These are phyloP conservation scores for Pythium insidiosum DNA, from an alignment of 352 stramenopile species.

Conservation along the genomic window DNA sequence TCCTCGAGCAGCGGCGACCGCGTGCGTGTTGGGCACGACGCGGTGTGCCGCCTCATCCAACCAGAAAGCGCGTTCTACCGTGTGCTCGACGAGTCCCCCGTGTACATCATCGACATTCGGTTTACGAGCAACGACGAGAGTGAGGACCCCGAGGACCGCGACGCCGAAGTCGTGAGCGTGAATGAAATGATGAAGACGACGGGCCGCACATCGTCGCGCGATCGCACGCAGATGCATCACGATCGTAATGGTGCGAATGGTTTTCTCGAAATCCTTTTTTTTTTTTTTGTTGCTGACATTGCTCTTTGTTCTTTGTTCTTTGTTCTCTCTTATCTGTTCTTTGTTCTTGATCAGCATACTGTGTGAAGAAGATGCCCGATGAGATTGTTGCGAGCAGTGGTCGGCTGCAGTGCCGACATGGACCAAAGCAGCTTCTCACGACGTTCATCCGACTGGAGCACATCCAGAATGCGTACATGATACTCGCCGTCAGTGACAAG, in stretches of 20 bases:
- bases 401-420: slow-evolving; percentile 48
- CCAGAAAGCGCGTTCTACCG: slow-evolving; percentile 56
- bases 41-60: slow-evolving; percentile 15
- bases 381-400: slow-evolving; percentile 57
- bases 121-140: not conserved
- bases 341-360: slow-evolving; percentile 46
- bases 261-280: not conserved
- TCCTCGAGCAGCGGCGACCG: slow-evolving; percentile 8
- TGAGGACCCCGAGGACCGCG: not conserved
- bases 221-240: slow-evolving; percentile 17
- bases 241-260: slow-evolving; percentile 32
- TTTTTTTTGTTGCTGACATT: not conserved
- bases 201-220: slow-evolving; percentile 14
- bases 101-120: slow-evolving; percentile 44
- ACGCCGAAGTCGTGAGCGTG: slow-evolving; percentile 30
- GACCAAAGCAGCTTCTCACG: slow-evolving; percentile 38
- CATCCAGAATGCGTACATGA: slow-evolving; percentile 65
- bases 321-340: no score
- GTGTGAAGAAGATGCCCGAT: slow-evolving; percentile 73
- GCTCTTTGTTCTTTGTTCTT: no score
- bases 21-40: slow-evolving; percentile 2
- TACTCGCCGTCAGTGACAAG: slow-evolving; percentile 28
- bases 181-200: slow-evolving; percentile 46
- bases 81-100: slow-evolving; percentile 51
- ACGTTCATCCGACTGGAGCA: slow-evolving; percentile 67